These are phyloP conservation scores for Didymella lethalis DNA, from an alignment of 2,329 filamentous ascomycete species.

Conservation along the genomic window DNA sequence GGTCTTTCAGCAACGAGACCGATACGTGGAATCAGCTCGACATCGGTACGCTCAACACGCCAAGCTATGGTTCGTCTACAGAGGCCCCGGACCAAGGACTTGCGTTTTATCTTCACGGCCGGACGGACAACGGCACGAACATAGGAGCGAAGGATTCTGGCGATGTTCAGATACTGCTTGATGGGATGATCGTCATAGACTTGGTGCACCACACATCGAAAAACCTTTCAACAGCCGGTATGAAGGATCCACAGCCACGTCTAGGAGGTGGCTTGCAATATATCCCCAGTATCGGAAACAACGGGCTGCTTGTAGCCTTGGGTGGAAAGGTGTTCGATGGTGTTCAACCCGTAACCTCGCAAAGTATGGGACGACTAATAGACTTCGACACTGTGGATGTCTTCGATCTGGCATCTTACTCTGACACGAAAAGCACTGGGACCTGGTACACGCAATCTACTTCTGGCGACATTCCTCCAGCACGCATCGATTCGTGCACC, in stretches of 20 bases:
- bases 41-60: slow-evolving; percentile 24
- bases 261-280: slow-evolving; percentile 49
- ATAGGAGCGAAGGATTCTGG: slow-evolving; percentile 16
- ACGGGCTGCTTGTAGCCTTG: slow-evolving; percentile 50
- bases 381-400: slow-evolving; percentile 50
- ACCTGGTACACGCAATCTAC: slow-evolving; percentile 56
- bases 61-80: slow-evolving; percentile 46
- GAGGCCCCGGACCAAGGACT: slow-evolving; percentile 48
- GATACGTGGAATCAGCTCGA: slow-evolving; percentile 28
- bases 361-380: slow-evolving; percentile 26
- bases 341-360: slow-evolving; percentile 18
- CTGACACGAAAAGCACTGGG: slow-evolving; percentile 35
- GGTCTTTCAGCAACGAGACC: slow-evolving; percentile 23
- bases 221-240: slow-evolving; percentile 50
- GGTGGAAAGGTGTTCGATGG: slow-evolving; percentile 41
- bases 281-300: slow-evolving; percentile 42
- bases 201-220: slow-evolving; percentile 44
- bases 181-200: slow-evolving; percentile 53
- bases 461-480: slow-evolving; percentile 51
- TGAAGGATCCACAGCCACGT: slow-evolving; percentile 40
- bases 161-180: slow-evolving; percentile 31
- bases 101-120: slow-evolving; percentile 51
- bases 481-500: slow-evolving; percentile 57
- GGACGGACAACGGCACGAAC: slow-evolving; percentile 45
- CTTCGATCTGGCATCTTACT: slow-evolving; percentile 50